A percentile compares a stretch with the other conserved stretches of the same genome.
These are phyloP conservation scores for Brettanomyces sp. DNA, from an alignment of 805 yeast genomes.

Conservation along the genomic window DNA sequence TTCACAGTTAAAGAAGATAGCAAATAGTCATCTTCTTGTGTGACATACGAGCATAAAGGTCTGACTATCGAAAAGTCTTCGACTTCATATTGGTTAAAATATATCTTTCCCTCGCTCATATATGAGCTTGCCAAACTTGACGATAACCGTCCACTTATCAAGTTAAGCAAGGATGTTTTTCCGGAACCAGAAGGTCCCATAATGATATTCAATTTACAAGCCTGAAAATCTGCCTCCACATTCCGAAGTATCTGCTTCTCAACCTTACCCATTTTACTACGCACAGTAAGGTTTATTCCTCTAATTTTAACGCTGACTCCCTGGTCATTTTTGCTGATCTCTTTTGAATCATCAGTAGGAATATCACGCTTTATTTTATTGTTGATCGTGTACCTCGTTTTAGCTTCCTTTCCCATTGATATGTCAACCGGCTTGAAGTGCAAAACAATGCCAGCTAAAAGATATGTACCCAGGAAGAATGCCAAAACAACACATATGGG, in stretches of 20 bases:
- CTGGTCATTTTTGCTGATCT: background rate
- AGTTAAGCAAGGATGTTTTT: constrained; percentile 57
- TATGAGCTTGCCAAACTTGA: constrained; percentile 22
- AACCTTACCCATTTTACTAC: constrained; percentile 10
- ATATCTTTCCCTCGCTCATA: constrained; percentile 31
- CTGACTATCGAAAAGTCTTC: constrained; percentile 22
- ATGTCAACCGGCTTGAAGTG: constrained; percentile 42
- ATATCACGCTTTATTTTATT: background rate
- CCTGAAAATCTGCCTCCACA: constrained; percentile 41
- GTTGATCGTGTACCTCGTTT: constrained; percentile 3
- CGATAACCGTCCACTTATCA: constrained; percentile 49
- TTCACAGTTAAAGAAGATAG: constrained; percentile 65
- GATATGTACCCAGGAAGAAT: constrained; percentile 48
- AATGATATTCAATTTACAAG: constrained; percentile 57
- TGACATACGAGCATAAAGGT: constrained; percentile 61
- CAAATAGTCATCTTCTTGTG: constrained; percentile 71
- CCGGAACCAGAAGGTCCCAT: constrained; percentile 83
- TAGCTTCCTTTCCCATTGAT: constrained; percentile 32
- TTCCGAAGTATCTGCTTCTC: constrained; percentile 29
- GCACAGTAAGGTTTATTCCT: constrained; percentile 17
- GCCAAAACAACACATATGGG: constrained; percentile 55
- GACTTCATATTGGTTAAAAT: constrained; percentile 29
- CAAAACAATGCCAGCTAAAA: constrained; percentile 39
- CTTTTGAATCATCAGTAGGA: constrained; percentile 1
- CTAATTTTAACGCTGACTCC: constrained; percentile 11